Evolutionary conservation across 2,329 filamentous ascomycete genomes (phyloP).

Genomic region (Penicillium palitans): DNA sequence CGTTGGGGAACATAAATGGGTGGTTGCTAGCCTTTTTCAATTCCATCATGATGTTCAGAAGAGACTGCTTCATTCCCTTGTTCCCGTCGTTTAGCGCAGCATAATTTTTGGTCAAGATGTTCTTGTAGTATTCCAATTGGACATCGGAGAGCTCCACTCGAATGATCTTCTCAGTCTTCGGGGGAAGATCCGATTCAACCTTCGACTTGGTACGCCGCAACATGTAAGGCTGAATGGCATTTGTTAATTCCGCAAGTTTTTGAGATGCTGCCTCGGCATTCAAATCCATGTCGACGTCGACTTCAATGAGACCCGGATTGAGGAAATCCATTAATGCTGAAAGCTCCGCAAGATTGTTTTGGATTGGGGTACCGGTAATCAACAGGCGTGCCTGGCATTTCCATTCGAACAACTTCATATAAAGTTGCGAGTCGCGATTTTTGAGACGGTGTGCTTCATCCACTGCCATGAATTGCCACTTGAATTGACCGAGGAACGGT

Average conservation of each 20-base stretch:
- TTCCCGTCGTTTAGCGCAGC: conserved; percentile 87
- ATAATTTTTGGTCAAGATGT: conserved; percentile 96
- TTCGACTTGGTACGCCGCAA: conserved; percentile 94
- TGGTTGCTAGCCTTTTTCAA: conserved; percentile 99
- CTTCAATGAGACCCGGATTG: conserved; percentile 88
- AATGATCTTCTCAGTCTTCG: conserved; percentile 98
- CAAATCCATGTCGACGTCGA: conserved; percentile 90
- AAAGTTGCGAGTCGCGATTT: conserved; percentile 92
- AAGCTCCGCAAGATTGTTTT: conserved; percentile 92
- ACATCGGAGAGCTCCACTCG: conserved; percentile 95
- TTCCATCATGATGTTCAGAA: conserved; percentile 99
- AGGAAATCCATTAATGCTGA: conserved; percentile 93
- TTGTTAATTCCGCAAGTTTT: conserved; percentile 83
- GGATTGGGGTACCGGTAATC: conserved; percentile 95
- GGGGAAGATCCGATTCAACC: conserved; percentile 92
- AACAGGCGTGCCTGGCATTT: conserved; percentile 84
- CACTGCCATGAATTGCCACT: conserved; percentile 96
- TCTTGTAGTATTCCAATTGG: conserved; percentile 98
- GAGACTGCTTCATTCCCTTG: conserved; percentile 87
- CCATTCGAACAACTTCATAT: conserved; percentile 80
- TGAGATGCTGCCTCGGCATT: conserved; percentile 76
- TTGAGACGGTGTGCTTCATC: conserved; percentile 97
- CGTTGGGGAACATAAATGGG: conserved; percentile 94
- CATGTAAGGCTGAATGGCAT: conserved; percentile 89
- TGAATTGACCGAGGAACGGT: conserved; percentile 80